These are phyloP conservation scores for Chenopodium quinoa DNA, from an alignment of 148 eudicot genomes.

Conservation along the genomic window DNA sequence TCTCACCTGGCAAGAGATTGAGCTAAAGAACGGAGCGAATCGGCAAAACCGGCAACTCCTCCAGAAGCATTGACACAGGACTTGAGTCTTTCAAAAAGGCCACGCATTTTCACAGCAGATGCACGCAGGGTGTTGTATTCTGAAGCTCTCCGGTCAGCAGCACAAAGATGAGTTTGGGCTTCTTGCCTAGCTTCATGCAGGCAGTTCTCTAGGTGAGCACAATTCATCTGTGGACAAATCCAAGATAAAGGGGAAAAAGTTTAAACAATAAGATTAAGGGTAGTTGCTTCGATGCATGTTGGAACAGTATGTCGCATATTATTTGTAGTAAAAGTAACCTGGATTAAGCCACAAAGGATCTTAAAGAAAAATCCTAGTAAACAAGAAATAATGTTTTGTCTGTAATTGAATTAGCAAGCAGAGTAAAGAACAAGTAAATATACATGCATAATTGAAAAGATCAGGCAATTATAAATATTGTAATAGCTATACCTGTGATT, in stretches of 20 bases:
- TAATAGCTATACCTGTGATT: constrained; percentile 74
- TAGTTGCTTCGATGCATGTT: not conserved
- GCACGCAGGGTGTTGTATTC: constrained; percentile 75
- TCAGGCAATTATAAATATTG: not conserved
- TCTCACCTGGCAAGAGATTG: constrained; percentile 81
- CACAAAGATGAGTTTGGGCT: constrained; percentile 94
- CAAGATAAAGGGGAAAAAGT: not conserved
- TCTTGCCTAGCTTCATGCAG: constrained; percentile 94
- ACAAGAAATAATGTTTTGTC: not conserved
- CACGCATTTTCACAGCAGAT: constrained; percentile 82
- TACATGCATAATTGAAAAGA: not conserved
- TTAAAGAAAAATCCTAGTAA: not conserved
- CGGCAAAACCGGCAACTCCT: constrained; percentile 69
- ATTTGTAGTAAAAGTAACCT: not conserved
- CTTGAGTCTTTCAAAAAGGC: constrained; percentile 74
- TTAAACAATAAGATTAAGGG: not conserved
- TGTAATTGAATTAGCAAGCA: not conserved
- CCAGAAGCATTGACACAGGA: constrained; percentile 61
- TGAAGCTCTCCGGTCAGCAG: constrained; percentile 90
- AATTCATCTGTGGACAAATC: constrained; percentile 66
- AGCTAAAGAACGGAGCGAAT: constrained; percentile 69
- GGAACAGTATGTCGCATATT: not conserved
- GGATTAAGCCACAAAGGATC: not conserved
- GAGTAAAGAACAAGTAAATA: not conserved
- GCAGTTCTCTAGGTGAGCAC: constrained; percentile 91